Evolutionary conservation across 768 basidiomycete species (phyloP).

Genomic region (Calocera cornea): DNA sequence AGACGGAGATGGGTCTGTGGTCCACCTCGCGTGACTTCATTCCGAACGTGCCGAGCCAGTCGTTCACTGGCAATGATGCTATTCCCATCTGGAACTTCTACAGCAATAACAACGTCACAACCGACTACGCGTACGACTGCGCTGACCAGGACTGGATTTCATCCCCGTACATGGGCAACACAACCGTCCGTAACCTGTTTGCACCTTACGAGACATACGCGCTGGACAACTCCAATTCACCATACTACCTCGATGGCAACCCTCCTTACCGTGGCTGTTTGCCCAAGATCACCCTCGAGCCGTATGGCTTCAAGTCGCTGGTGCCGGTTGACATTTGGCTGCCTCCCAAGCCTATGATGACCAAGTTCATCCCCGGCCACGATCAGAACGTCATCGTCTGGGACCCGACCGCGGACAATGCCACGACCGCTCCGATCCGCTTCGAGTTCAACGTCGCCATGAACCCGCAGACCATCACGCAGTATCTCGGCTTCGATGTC

Average conservation of each 20-base stretch:
- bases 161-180: conserved; percentile 55
- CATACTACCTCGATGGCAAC: conserved; percentile 43
- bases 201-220: conserved; percentile 71
- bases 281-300: conserved; percentile 45
- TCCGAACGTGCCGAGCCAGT: conserved; percentile 35
- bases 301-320: conserved; percentile 69
- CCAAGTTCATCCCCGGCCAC: conserved; percentile 74
- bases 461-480: conserved; percentile 57
- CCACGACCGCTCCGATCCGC: conserved; percentile 44
- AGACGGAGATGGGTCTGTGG: conserved; percentile 81
- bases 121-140: conserved; percentile 53
- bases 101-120: conserved; percentile 70
- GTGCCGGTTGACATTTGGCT: conserved; percentile 60
- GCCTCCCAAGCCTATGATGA: conserved; percentile 54
- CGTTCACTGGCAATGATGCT: conserved; percentile 41
- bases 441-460: conserved; percentile 71
- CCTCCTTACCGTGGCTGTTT: conserved; percentile 70
- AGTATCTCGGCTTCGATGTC: conserved; percentile 50
- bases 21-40: conserved; percentile 60
- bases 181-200: conserved; percentile 56
- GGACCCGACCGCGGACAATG: conserved; percentile 36
- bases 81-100: conserved; percentile 74
- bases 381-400: conserved; percentile 52
- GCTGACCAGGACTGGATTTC: conserved; percentile 50
- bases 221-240: conserved; percentile 49